Evolutionary conservation across 139 green algal genomes (phyloP).

Genomic region (Volvox africanus): DNA sequence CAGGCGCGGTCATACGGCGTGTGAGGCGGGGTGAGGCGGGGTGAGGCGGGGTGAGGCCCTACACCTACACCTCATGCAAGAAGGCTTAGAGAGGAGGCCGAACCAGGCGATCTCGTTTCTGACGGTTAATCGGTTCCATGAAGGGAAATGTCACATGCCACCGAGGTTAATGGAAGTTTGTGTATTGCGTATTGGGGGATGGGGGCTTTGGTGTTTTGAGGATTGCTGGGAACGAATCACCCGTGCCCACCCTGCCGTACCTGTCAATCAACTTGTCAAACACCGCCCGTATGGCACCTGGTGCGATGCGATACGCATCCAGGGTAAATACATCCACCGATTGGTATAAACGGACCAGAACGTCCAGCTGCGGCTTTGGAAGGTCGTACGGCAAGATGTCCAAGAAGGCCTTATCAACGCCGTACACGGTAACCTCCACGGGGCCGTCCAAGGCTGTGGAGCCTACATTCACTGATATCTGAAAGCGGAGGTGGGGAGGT

Average conservation of each 20-base stretch:
- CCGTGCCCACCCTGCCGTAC: not conserved
- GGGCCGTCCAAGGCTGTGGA: not conserved
- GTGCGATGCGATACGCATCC: conserved; percentile 26
- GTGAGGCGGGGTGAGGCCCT: not conserved
- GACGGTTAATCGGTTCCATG: no score
- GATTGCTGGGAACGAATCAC: no score
- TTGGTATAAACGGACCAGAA: not conserved
- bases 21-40: not conserved
- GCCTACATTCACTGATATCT: not conserved
- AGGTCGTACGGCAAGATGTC: conserved; percentile 69
- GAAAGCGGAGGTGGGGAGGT: not conserved
- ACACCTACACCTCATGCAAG: no score
- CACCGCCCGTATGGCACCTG: conserved; percentile 32
- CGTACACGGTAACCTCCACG: conserved; percentile 63
- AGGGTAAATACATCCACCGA: not conserved
- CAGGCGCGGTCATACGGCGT: no score
- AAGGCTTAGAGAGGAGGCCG: no score
- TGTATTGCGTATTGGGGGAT: no score
- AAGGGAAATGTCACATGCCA: no score
- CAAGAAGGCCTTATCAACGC: conserved; percentile 68
- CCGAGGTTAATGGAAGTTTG: no score
- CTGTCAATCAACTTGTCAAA: conserved; percentile 6
- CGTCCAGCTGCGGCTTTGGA: not conserved
- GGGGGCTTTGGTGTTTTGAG: no score
- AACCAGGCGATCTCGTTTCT: no score